Conservation (phyloP, 768 basidiomycete species). For the Pleurotus citrinopileatus region DNA sequence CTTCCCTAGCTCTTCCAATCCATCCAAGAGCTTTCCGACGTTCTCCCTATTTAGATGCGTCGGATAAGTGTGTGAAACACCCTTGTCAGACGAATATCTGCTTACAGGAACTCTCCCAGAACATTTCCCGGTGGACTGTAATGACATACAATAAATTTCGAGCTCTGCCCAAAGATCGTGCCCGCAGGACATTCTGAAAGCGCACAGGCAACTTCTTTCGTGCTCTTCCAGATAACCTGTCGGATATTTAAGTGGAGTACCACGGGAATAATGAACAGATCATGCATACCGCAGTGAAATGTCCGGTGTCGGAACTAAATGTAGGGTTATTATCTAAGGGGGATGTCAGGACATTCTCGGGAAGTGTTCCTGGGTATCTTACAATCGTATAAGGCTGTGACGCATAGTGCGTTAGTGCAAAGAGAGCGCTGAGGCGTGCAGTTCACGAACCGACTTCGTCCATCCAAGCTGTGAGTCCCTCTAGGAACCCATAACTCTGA, state of each 20-base stretch:
- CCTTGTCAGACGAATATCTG: background rate
- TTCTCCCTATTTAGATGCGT: background rate
- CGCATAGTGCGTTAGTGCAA: too few species aligned
- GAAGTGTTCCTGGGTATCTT: background rate
- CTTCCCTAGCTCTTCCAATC: background rate
- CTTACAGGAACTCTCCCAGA: slow-evolving; percentile 5
- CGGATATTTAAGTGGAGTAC: background rate
- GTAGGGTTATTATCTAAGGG: slow-evolving; percentile 3
- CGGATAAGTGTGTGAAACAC: background rate
- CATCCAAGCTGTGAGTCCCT: slow-evolving; percentile 6
- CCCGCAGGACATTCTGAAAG: slow-evolving; percentile 6
- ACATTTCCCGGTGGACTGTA: slow-evolving; percentile 8
- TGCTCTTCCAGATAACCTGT: slow-evolving; percentile 9
- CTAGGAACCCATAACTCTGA: background rate
- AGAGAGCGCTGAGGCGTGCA: too few species aligned
- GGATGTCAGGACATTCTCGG: background rate
- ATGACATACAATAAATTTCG: slow-evolving; percentile 6
- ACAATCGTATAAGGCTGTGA: slow-evolving; percentile 2
- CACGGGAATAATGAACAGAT: background rate
- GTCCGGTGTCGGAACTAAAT: slow-evolving; percentile 1
- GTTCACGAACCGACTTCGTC: background rate
- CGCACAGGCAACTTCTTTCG: slow-evolving; percentile 3
- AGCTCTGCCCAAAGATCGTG: slow-evolving; percentile 2
- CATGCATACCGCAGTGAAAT: slow-evolving; percentile 2
- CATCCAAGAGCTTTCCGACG: background rate